Evolutionary conservation across 495 filamentous ascomycete genomes (phyloP), one percentile per base, ranked within the genome.

Genomic region (Aspergillus olivimuriae): DNA sequence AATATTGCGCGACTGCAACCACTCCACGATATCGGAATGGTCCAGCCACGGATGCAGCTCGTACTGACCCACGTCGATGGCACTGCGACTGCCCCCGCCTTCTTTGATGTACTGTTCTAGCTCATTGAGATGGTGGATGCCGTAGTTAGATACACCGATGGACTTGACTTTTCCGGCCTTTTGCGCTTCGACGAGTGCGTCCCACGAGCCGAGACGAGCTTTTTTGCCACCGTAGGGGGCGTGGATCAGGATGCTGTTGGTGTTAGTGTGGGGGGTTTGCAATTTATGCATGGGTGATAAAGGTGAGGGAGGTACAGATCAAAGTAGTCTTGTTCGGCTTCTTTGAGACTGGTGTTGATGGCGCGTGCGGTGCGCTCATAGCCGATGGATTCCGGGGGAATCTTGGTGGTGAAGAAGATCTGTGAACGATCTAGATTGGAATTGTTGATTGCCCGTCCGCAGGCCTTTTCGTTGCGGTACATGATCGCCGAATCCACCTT

Each of bases 31-130:
- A 53, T 90, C 86, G 2, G 69, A 68, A 10, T 86, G 74, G 18
- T 81, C 73, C 9, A 83, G 74, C 86, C 87, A 95, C 0, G 90
- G 89, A 51, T 96, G 90, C 14, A 95, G 57, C 61, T 95, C 90
- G 51, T 85, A 86, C 61, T 94, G 89, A 8, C 86, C 87, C 3
- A 94, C 85, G 44, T 80, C 83, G 49, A 96, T 73, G 15, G 87
- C 70, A 14, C 86, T 86, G n/a, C n/a, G n/a, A n/a, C n/a, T n/a
- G 11, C 82, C 87, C 43, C 78, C 81, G 4, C 83, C 84, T 45
- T 77, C 67, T 47, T 78, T 74, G 53, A 89, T 88, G 52, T 86
- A 83, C 50, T 59, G 65, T 53, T 94, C 86, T 33, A 95, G 64
- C 41, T 78, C 75, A 19, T 77, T 60, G 7, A 79, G 63, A 49